Conservation (phyloP, 306 rosid species). For the Malus orientalis region DNA sequence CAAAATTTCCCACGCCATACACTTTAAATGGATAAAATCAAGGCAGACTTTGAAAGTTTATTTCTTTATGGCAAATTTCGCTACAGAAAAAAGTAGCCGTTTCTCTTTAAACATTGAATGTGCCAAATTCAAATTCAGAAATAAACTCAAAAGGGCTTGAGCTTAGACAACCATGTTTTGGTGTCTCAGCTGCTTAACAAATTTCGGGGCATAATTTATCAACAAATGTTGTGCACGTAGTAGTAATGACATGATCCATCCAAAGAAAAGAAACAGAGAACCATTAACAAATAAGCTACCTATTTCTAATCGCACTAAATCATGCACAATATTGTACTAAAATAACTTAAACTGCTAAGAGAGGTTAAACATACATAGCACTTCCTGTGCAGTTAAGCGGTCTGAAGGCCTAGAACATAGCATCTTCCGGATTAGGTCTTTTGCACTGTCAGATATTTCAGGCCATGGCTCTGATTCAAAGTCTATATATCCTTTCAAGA, state of each 20-base stretch:
- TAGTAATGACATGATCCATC: background rate
- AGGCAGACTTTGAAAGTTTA: background rate
- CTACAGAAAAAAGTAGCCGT: background rate
- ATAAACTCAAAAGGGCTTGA: background rate
- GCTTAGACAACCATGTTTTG: background rate
- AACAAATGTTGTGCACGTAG: conserved; percentile 7
- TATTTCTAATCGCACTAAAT: conserved; percentile 4
- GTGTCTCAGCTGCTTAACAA: background rate
- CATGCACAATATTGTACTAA: background rate
- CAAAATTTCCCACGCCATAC: background rate
- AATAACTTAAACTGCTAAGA: conserved; percentile 7
- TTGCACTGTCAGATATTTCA: conserved; percentile 70
- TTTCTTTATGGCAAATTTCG: background rate
- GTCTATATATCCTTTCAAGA: conserved; percentile 86
- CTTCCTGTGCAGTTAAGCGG: conserved; percentile 86
- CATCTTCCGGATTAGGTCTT: conserved; percentile 81
- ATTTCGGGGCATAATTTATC: background rate
- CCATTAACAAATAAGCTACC: background rate
- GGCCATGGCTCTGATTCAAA: conserved; percentile 97
- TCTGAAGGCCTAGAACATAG: conserved; percentile 71
- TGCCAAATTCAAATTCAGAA: conserved; percentile 10
- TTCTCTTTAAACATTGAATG: background rate
- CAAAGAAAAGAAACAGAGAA: background rate
- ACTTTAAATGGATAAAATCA: background rate
- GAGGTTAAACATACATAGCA: conserved; percentile 56